These are phyloP conservation scores for Blastocystis sp. DNA, from an alignment of 352 stramenopile genomes.

Conservation along the genomic window DNA sequence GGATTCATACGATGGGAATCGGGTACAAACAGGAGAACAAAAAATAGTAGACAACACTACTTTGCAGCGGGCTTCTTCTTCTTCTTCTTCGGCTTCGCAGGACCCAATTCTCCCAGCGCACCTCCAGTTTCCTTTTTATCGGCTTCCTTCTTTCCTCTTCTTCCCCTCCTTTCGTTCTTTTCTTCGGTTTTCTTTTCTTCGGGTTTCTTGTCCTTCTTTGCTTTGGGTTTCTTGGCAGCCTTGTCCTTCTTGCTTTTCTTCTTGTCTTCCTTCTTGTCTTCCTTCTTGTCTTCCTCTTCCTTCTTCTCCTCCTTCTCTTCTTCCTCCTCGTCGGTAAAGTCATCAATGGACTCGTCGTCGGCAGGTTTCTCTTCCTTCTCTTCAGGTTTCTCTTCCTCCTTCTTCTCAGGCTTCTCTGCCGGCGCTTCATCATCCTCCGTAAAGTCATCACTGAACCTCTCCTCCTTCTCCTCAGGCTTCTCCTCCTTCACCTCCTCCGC, in stretches of 20 bases:
- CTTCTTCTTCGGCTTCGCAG: conserved; percentile 41
- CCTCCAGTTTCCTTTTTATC: conserved; percentile 19
- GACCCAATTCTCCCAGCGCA: conserved; percentile 22
- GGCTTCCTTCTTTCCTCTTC: conserved; percentile 11
- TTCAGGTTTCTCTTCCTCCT: not conserved
- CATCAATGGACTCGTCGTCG: conserved; percentile 9
- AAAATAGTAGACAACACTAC: conserved; percentile 54
- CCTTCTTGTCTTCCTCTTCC: not conserved
- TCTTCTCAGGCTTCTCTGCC: conserved; percentile 9
- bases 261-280: conserved; percentile 16
- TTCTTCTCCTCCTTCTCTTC: conserved; percentile 7
- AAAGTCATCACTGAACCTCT: not conserved
- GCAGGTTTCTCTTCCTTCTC: not conserved
- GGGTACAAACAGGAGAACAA: not conserved
- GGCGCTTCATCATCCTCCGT: not conserved
- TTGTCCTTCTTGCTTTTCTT: conserved; percentile 32
- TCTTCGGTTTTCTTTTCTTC: not conserved
- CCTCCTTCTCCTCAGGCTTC: not conserved
- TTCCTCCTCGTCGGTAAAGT: conserved; percentile 6
- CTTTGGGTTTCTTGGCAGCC: not conserved
- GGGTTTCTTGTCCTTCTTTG: not conserved
- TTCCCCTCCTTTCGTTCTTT: conserved; percentile 2
- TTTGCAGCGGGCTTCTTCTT: conserved; percentile 57
- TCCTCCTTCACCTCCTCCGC: not conserved
- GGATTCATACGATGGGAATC: not conserved